A percentile compares a stretch with the other conserved stretches of the same genome.
Evolutionary conservation across 2,329 filamentous ascomycete genomes (phyloP).

Genomic region (Aspergillus awamori): DNA sequence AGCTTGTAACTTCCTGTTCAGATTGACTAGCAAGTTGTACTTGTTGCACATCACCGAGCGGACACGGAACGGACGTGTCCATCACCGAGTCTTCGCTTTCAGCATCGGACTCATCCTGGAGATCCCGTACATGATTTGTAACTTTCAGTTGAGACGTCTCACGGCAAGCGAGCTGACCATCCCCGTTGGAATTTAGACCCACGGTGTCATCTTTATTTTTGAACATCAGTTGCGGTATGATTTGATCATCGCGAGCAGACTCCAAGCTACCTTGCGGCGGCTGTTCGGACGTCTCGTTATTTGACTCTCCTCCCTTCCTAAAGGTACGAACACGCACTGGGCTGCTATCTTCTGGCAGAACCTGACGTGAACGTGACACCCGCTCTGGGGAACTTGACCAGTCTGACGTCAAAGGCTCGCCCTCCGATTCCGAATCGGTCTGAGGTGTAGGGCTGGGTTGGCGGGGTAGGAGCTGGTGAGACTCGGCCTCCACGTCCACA

Average conservation of each 20-base stretch:
- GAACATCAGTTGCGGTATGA: background rate
- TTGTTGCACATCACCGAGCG: constrained; percentile 30
- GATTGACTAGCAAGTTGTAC: constrained; percentile 26
- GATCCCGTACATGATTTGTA: background rate
- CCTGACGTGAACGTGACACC: constrained; percentile 14
- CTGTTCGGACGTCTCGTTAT: constrained; percentile 4
- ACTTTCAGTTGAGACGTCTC: background rate
- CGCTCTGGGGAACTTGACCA: constrained; percentile 25
- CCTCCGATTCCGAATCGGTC: constrained; percentile 23
- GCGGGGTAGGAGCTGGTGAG: constrained; percentile 3
- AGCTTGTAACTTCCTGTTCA: constrained; percentile 27
- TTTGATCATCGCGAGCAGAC: background rate
- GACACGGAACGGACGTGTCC: constrained; percentile 39
- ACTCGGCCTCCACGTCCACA: background rate
- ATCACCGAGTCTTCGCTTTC: constrained; percentile 40
- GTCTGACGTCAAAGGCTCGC: constrained; percentile 11
- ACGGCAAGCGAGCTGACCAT: background rate
- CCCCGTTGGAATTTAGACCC: background rate
- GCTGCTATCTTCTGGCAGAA: constrained; percentile 36
- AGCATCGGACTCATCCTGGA: constrained; percentile 18
- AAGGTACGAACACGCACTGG: constrained; percentile 18
- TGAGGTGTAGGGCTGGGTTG: constrained; percentile 18
- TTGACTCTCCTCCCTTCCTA: background rate
- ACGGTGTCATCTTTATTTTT: background rate
- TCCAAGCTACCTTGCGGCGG: background rate